Base-by-base conservation (phyloP, 169 alveolate species). In the Amoebophrya sp. region DNA sequence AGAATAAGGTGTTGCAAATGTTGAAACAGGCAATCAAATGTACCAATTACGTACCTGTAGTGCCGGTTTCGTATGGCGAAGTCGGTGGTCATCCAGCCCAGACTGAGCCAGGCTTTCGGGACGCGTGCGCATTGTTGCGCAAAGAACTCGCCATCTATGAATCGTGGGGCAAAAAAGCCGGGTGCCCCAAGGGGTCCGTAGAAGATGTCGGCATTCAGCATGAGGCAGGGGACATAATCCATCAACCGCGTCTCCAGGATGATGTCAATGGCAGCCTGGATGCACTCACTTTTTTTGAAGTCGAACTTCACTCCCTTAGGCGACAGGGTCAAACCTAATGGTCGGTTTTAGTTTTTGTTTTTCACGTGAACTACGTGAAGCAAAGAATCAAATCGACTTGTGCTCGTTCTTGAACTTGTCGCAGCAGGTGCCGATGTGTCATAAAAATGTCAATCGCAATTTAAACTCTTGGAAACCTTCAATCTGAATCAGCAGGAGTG, bases 261-360 rank as follows among this genome's bases (percentile, higher is more conserved):
- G 32, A 66, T 66, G 39, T 66, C 83, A 66, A 66, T 66, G 2
- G 83, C 83, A 0, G 83, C 38, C 83, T 66, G 83, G 32, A 66
- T 25, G 32, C 83, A 66, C 35, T 66, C 83, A 2, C 32, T 7
- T 25, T 66, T 66, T 25, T 66, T 66, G 83, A 66, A 66, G 83
- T 66, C 83, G 32, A 66, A n/a, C 83, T 66, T 66, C 83, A 66
- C 83, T 7, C 83, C 83, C 35, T 66, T 66, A 7, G 83, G 83
- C 2, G 83, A 66, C 12, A 66, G 1, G 35, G 83, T n/a, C 32
- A 66, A 25, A 66, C 83, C 83, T 66, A 25, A 1, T 66, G 32
- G 29, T 66, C 54, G 54, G 54, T 7, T 41, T 41, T 2, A 41
- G 23, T 41, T 12, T 7, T 41, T 41, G 54, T 41, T 41, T 12